Evolutionary conservation across 2,329 filamentous ascomycete genomes (phyloP).

Genomic region (Microdochium bolleyi): DNA sequence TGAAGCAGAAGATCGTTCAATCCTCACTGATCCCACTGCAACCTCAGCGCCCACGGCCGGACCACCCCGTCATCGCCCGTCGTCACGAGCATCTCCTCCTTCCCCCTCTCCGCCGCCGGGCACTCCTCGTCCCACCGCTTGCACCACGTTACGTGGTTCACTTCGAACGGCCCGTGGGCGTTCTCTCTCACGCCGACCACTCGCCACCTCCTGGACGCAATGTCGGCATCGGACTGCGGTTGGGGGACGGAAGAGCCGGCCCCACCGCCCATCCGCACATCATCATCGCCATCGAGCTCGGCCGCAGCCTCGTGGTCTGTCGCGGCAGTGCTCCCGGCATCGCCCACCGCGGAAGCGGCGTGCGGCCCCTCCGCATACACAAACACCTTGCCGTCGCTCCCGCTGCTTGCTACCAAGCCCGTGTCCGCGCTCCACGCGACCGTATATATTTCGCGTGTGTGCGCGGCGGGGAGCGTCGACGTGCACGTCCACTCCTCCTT

Average conservation of each 20-base stretch:
- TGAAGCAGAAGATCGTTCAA: too few species aligned
- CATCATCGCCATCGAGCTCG: slow-evolving; percentile 17
- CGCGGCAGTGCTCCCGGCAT: slow-evolving; percentile 3
- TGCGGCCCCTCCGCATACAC: slow-evolving; percentile 60
- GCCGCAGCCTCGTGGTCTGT: slow-evolving; percentile 14
- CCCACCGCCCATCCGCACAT: slow-evolving; percentile 18
- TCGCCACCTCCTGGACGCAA: slow-evolving; percentile 54
- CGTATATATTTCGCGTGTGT: slow-evolving; percentile 78
- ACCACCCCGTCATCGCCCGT: slow-evolving; percentile 90
- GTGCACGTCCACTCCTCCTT: slow-evolving; percentile 83
- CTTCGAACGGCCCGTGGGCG: slow-evolving; percentile 85
- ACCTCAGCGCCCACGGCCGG: slow-evolving; percentile 63
- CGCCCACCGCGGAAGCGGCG: slow-evolving; percentile 5
- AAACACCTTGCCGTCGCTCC: slow-evolving; percentile 76
- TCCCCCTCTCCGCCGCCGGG: slow-evolving; percentile 35
- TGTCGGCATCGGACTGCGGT: slow-evolving; percentile 2
- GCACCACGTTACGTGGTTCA: slow-evolving; percentile 90
- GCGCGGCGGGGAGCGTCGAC: slow-evolving; percentile 62
- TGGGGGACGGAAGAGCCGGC: slow-evolving; percentile 3
- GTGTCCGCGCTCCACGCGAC: slow-evolving; percentile 73
- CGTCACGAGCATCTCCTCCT: slow-evolving; percentile 80
- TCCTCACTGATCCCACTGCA: background rate
- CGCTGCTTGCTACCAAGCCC: slow-evolving; percentile 77
- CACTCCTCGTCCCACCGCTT: slow-evolving; percentile 60
- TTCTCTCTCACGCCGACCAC: slow-evolving; percentile 61